Conservation (phyloP, 148 eudicot genomes). For the Hydrangea macrophylla region DNA sequence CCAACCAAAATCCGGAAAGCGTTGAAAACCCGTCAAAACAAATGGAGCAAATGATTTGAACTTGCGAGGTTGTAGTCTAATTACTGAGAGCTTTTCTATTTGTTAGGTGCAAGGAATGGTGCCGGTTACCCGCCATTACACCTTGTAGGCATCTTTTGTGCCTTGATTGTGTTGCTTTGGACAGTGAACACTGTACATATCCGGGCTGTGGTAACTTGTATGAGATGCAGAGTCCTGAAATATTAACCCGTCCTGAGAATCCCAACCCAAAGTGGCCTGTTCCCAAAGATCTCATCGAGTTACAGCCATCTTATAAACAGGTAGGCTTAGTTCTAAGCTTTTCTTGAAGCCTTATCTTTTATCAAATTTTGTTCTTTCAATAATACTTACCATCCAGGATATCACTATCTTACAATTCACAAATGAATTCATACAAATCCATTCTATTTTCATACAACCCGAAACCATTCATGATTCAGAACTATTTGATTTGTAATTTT, state of each 20-base stretch:
- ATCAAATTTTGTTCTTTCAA: background rate
- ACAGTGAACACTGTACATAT: constrained; percentile 67
- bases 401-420: too few species aligned
- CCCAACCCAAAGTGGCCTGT: constrained; percentile 99
- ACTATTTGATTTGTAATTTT: too few species aligned
- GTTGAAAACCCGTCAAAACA: too few species aligned
- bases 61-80: background rate
- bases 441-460: too few species aligned
- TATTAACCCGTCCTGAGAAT: constrained; percentile 79
- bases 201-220: constrained; percentile 77
- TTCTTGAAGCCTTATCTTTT: background rate
- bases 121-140: constrained; percentile 91
- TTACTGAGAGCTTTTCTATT: constrained; percentile 21
- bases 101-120: constrained; percentile 83
- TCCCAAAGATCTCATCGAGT: constrained; percentile 97
- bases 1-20: too few species aligned
- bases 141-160: constrained; percentile 95
- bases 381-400: too few species aligned
- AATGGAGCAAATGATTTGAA: too few species aligned
- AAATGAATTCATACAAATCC: too few species aligned
- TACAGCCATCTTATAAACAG: constrained; percentile 98
- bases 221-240: constrained; percentile 97
- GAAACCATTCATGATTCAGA: too few species aligned
- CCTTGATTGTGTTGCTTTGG: constrained; percentile 84
- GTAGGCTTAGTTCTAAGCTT: constrained; percentile 24